Percentiles rank a stretch among this genome's conserved stretches.
Conservation (phyloP, 306 rosid genomes). For the Albizia julibrissin region DNA sequence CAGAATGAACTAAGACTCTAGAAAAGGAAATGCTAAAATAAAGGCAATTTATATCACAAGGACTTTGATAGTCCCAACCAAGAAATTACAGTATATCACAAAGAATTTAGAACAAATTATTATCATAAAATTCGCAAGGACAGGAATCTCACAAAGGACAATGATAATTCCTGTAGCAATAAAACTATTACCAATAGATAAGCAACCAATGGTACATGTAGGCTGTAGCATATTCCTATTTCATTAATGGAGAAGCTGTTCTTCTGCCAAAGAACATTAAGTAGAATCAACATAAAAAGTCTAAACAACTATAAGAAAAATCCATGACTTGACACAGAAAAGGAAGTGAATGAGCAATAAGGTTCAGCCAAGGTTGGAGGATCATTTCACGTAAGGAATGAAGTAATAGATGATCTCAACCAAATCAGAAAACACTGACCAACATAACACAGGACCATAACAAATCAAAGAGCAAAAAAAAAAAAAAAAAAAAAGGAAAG, state of each 20-base stretch:
- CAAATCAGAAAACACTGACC: background rate
- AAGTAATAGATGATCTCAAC: background rate
- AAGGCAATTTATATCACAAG: background rate
- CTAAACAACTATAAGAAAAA: background rate
- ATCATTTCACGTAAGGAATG: background rate
- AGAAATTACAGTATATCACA: background rate
- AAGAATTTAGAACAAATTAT: background rate
- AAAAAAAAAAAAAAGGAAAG: background rate
- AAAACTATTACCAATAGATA: slow-evolving; percentile 6
- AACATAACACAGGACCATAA: background rate
- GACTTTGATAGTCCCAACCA: background rate
- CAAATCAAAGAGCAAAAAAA: background rate
- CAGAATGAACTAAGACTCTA: background rate
- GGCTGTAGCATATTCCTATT: background rate
- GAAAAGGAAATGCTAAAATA: slow-evolving; percentile 2
- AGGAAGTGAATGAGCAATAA: background rate
- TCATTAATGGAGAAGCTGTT: background rate
- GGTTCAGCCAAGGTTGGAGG: background rate
- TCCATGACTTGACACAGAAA: background rate
- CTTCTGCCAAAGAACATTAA: background rate
- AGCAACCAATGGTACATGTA: background rate
- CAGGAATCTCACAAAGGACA: background rate
- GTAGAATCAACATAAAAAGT: background rate
- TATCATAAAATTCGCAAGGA: background rate
- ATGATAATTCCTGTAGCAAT: background rate